Evolutionary conservation across 2,329 filamentous ascomycete species (phyloP).

Genomic region (Hymenoscyphus fructigenus): DNA sequence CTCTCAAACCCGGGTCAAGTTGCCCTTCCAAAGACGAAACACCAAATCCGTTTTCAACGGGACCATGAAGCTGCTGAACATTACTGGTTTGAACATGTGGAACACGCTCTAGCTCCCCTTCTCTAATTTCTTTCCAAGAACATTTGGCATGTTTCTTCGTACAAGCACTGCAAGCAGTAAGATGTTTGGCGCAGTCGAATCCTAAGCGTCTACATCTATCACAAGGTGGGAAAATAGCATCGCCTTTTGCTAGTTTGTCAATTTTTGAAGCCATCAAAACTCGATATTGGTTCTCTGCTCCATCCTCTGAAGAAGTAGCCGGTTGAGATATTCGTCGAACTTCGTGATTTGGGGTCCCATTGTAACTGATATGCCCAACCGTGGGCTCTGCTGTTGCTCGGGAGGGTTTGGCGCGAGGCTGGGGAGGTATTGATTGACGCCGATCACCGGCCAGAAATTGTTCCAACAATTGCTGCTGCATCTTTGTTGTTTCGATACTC

Average conservation of each 20-base stretch:
- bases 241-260: slow-evolving; percentile 72
- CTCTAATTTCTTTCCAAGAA: slow-evolving; percentile 77
- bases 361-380: slow-evolving; percentile 21
- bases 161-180: slow-evolving; percentile 83
- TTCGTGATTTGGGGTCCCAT: slow-evolving; percentile 25
- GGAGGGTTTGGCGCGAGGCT: slow-evolving; percentile 22
- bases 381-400: slow-evolving; percentile 14
- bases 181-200: slow-evolving; percentile 80
- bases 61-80: not conserved
- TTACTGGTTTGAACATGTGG: slow-evolving; percentile 3
- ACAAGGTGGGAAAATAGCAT: slow-evolving; percentile 76
- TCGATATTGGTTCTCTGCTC: slow-evolving; percentile 45
- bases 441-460: slow-evolving; percentile 45
- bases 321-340: slow-evolving; percentile 29
- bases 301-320: slow-evolving; percentile 27
- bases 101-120: slow-evolving; percentile 55
- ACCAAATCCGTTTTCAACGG: slow-evolving; percentile 4
- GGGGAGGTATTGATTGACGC: slow-evolving; percentile 20
- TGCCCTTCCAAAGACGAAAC: not conserved
- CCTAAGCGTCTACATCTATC: slow-evolving; percentile 78
- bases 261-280: slow-evolving; percentile 71
- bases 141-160: slow-evolving; percentile 91
- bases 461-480: slow-evolving; percentile 55
- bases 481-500: slow-evolving; percentile 29
- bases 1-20: slow-evolving; percentile 2